A percentile compares a stretch with the other conserved stretches of the same genome.
These are phyloP conservation scores for Talaromyces sp. DNA, from an alignment of 2,329 filamentous ascomycete species.

Conservation along the genomic window DNA sequence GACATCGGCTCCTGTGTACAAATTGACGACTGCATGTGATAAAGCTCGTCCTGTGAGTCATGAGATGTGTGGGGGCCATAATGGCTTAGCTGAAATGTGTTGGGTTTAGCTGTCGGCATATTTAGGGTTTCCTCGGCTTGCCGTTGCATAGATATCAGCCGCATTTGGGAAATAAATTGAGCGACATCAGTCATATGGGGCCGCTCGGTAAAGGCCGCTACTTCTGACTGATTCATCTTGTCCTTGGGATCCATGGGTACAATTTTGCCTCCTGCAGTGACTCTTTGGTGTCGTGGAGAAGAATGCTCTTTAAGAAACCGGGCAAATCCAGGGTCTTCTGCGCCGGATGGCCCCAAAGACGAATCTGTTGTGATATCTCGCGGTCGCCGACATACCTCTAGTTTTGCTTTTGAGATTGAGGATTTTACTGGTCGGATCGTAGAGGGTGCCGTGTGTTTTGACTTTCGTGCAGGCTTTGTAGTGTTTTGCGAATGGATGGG, in stretches of 20 bases:
- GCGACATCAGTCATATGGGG: background rate
- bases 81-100: no score
- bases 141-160: no score
- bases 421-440: conserved; percentile 14
- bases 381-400: background rate
- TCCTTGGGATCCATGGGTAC: conserved; percentile 44
- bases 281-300: conserved; percentile 53
- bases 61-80: no score
- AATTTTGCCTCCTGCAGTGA: conserved; percentile 53
- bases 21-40: no score
- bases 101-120: no score
- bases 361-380: background rate
- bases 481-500: conserved; percentile 7
- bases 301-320: conserved; percentile 51
- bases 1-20: no score
- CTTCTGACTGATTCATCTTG: background rate
- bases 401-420: background rate
- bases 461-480: conserved; percentile 19
- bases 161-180: no score
- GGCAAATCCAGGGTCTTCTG: conserved; percentile 48
- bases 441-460: conserved; percentile 19
- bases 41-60: no score
- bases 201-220: background rate
- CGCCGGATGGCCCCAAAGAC: conserved; percentile 1
- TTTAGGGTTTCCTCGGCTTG: no score